Conservation (phyloP, 2,329 filamentous ascomycete species). For the Lachnellula cervina region DNA sequence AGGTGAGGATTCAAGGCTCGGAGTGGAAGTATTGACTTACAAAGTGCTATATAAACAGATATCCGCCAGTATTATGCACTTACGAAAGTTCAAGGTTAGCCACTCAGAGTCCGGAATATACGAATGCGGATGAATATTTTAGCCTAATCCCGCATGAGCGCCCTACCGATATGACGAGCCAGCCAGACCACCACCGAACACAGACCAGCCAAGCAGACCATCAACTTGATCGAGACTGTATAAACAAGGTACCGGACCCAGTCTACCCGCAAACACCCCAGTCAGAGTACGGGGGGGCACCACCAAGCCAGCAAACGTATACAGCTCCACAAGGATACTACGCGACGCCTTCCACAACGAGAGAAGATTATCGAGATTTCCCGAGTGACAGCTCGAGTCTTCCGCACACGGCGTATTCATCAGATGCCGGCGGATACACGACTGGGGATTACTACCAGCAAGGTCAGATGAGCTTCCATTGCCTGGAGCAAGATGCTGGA, state of each 20-base stretch:
- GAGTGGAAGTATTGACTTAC: not conserved
- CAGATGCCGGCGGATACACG: slow-evolving; percentile 5
- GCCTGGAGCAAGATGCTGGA: slow-evolving; percentile 7
- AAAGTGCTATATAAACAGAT: slow-evolving; percentile 1
- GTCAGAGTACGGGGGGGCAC: slow-evolving; percentile 5
- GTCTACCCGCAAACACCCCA: slow-evolving; percentile 12
- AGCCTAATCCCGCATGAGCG: slow-evolving; percentile 11
- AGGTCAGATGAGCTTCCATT: slow-evolving; percentile 10
- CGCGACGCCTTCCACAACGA: slow-evolving; percentile 6
- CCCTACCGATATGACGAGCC: slow-evolving; percentile 9
- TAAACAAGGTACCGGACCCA: slow-evolving; percentile 1
- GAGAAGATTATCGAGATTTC: slow-evolving; percentile 10
- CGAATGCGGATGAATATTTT: slow-evolving; percentile 7
- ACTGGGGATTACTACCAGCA: slow-evolving; percentile 12
- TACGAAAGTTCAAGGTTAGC: slow-evolving; percentile 20
- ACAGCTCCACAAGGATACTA: slow-evolving; percentile 8
- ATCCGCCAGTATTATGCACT: slow-evolving; percentile 19
- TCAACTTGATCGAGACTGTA: not conserved
- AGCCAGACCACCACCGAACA: not conserved
- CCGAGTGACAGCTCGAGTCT: slow-evolving; percentile 1
- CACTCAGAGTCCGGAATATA: not conserved
- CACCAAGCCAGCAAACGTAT: slow-evolving; percentile 8
- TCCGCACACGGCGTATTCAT: slow-evolving; percentile 5
- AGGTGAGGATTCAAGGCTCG: not conserved
- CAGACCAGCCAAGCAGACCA: slow-evolving; percentile 2